A percentile compares a stretch with the other conserved stretches of the same genome.
Conservation (phyloP, 2,329 filamentous ascomycete species). For the Aureobasidium sp. region DNA sequence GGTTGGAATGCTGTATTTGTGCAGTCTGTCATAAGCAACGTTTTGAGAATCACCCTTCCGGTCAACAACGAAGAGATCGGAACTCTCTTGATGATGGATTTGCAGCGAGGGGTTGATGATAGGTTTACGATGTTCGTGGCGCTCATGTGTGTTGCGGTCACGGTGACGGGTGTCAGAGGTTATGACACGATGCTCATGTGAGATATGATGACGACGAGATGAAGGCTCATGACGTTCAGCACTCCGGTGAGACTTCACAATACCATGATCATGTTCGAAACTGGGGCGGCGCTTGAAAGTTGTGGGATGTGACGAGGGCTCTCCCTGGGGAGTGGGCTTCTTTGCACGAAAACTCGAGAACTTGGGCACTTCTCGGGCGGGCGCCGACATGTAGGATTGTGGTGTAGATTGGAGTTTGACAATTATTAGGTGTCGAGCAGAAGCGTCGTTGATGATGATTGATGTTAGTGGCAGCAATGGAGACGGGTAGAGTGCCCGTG, state of each 20-base stretch:
- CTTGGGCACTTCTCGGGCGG: conserved; percentile 48
- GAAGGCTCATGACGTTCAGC: neutral
- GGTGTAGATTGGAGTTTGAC: neutral
- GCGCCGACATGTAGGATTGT: conserved; percentile 17
- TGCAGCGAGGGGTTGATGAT: neutral
- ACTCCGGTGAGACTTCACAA: neutral
- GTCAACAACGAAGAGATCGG: conserved; percentile 56
- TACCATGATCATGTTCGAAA: neutral
- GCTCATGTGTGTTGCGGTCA: neutral
- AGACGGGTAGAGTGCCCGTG: neutral
- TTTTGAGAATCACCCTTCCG: conserved; percentile 70
- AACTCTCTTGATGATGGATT: neutral
- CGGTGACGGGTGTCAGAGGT: neutral
- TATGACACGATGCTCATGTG: neutral
- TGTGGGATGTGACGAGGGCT: neutral
- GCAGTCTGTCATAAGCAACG: conserved; percentile 63
- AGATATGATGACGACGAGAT: neutral
- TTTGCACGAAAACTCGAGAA: conserved; percentile 59
- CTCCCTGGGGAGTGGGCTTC: neutral
- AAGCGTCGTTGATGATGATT: neutral
- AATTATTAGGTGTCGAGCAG: too few species aligned
- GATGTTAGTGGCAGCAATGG: neutral
- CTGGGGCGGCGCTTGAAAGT: neutral
- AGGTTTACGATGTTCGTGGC: neutral
- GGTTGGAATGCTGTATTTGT: conserved; percentile 62